Percentiles rank a stretch among this genome's conserved stretches.
Conservation (phyloP, 75 land plant species). For the Sequoiadendron giganteum region DNA sequence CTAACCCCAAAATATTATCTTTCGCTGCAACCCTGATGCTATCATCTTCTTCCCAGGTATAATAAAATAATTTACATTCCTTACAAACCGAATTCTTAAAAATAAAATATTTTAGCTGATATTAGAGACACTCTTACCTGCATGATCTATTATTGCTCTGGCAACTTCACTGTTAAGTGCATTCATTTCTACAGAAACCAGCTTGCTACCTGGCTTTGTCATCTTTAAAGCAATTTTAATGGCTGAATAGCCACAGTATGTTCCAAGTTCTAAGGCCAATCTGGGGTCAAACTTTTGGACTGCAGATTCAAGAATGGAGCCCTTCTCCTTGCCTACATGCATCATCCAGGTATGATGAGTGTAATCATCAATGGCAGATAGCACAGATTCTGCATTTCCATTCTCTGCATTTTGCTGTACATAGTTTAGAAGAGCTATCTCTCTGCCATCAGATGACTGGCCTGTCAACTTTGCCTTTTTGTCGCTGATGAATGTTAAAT, state of each 20-base stretch:
- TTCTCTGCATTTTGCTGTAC: constrained; percentile 20
- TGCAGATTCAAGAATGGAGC: constrained; percentile 17
- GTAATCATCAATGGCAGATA: constrained; percentile 19
- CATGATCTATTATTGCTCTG: constrained; percentile 19
- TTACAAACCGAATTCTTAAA: not conserved
- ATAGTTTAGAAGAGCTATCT: constrained; percentile 13
- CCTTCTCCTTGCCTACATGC: constrained; percentile 29
- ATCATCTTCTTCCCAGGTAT: too few relatives aligned
- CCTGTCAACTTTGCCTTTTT: not conserved
- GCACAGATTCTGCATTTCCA: constrained; percentile 20
- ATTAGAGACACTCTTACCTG: constrained; percentile 13
- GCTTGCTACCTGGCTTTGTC: constrained; percentile 10
- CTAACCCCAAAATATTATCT: too few relatives aligned
- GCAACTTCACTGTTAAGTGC: constrained; percentile 13
- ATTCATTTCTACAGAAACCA: constrained; percentile 17
- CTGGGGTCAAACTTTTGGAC: constrained; percentile 11
- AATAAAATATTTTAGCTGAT: not conserved
- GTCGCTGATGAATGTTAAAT: not conserved
- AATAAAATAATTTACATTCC: too few relatives aligned
- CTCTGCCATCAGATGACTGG: constrained; percentile 17
- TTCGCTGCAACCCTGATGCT: too few relatives aligned
- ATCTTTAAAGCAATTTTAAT: constrained; percentile 18
- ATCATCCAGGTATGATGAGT: constrained; percentile 19
- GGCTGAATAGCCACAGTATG: constrained; percentile 32
- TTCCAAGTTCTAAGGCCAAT: constrained; percentile 24